Conservation (phyloP, 257 asterid genomes). For the Solanum dulcamara region DNA sequence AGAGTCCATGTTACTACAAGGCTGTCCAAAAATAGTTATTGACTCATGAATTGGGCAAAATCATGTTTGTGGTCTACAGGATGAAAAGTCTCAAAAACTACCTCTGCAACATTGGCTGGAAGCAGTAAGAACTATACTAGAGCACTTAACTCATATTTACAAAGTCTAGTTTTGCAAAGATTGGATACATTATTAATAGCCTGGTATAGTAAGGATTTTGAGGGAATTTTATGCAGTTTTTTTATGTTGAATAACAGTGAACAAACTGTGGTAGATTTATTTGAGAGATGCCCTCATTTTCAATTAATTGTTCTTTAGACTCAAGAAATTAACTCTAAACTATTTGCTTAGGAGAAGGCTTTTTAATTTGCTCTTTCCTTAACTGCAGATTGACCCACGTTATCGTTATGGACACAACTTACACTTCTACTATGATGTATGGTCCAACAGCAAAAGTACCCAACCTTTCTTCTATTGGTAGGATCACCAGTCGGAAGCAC, state of each 20-base stretch:
- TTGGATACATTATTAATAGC: neutral
- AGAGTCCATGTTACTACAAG: neutral
- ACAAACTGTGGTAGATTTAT: neutral
- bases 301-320: neutral
- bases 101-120: constrained; percentile 75
- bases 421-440: constrained; percentile 49
- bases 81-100: constrained; percentile 59
- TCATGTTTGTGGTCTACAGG: constrained; percentile 20
- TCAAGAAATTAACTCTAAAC: neutral
- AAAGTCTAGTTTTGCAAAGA: neutral
- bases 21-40: neutral
- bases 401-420: constrained; percentile 67
- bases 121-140: constrained; percentile 32
- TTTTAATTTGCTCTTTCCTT: neutral
- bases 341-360: neutral
- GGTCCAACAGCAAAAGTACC: constrained; percentile 42
- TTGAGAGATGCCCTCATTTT: no score
- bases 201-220: neutral
- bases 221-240: neutral
- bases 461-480: constrained; percentile 81
- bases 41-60: neutral
- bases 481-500: neutral
- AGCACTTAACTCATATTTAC: neutral
- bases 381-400: constrained; percentile 59
- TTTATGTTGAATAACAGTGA: no score